Base-by-base conservation (phyloP, 768 basidiomycete species). In the Nevesoporus exiguus region DNA sequence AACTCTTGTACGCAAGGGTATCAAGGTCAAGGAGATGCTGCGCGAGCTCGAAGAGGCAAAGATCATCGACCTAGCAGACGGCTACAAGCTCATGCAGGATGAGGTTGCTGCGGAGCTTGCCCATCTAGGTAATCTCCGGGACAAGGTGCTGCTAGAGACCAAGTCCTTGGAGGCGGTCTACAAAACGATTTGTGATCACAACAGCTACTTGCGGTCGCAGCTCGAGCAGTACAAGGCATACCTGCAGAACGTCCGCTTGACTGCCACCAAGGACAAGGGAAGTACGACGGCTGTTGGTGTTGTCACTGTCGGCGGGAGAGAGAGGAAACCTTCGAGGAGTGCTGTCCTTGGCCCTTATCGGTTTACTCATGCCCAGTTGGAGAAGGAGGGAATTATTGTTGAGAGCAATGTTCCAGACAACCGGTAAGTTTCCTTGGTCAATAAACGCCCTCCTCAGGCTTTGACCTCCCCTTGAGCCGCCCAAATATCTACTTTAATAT, bases 181-280 rank as follows among this genome's bases (percentile, higher is more conserved):
- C 84, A 97, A 98, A 82, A 99, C 96, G 19, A 99, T 99, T 61
- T 88, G 94, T 70, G 97, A 98, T 70, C 97, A 99, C 76, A 99
- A 99, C 77, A 92, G 92, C 70, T 99, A 98, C 71, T 78, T 99
- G 71, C 82, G 96, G 44, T 85, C 85, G 29, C 97, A 99, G 73
- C 81, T 99, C 59, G 97, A 99, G 72, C 95, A 98, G 77, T 99
- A 99, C 83, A 99, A 99, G 76, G 94, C 95, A 10, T 99, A 99
- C 72, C 78, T 99, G 15, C 93, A 96, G 76, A 99, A 99, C 68
- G 97, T 98, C 25, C 88, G 97, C 17, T 45, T 94, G 54, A 95
- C 89, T 8, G 83, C 92, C 43, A 80, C 84, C 47, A 93, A 93
- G 71, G 93, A 94, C 60, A 95, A 93, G 73, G 91, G 92, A 30